Evolutionary conservation across 306 rosid species (phyloP).

Genomic region (Begonia loranthoides): DNA sequence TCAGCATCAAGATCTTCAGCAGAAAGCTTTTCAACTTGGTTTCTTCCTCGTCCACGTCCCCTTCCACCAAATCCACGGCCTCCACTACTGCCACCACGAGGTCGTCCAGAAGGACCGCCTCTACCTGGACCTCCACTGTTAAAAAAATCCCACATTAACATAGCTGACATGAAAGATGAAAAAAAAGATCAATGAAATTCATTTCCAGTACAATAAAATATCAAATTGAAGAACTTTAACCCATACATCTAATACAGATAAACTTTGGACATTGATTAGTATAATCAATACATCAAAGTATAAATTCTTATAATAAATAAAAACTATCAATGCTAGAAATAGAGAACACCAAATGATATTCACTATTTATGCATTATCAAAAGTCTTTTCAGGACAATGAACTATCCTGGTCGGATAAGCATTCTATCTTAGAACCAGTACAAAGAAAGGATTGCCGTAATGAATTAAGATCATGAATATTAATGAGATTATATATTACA

Average conservation of each 20-base stretch:
- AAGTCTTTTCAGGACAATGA: too few relatives aligned
- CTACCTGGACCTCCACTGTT: constrained; percentile 53
- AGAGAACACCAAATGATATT: too few relatives aligned
- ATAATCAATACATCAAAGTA: not conserved
- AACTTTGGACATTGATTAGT: too few relatives aligned
- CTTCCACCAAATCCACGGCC: constrained; percentile 31
- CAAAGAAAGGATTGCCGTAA: too few relatives aligned
- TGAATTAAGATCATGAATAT: too few relatives aligned
- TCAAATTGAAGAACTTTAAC: not conserved
- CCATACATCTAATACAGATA: not conserved
- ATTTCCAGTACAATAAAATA: too few relatives aligned
- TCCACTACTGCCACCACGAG: constrained; percentile 42
- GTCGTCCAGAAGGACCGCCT: constrained; percentile 40
- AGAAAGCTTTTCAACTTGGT: constrained; percentile 60
- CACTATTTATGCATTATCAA: too few relatives aligned
- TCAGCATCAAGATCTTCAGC: constrained; percentile 96
- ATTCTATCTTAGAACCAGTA: too few relatives aligned
- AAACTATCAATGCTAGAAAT: too few relatives aligned
- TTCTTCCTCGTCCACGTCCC: constrained; percentile 20
- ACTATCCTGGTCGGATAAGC: too few relatives aligned
- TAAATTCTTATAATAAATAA: too few relatives aligned
- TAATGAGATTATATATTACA: too few relatives aligned
- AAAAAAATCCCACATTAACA: constrained; percentile 5
- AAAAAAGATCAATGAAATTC: not conserved
- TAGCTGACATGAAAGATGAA: not conserved